Percentiles rank a stretch among this genome's conserved stretches.
Evolutionary conservation across 192 early-diverging fungal species (phyloP).

Genomic region (Powellomyces hirtus): DNA sequence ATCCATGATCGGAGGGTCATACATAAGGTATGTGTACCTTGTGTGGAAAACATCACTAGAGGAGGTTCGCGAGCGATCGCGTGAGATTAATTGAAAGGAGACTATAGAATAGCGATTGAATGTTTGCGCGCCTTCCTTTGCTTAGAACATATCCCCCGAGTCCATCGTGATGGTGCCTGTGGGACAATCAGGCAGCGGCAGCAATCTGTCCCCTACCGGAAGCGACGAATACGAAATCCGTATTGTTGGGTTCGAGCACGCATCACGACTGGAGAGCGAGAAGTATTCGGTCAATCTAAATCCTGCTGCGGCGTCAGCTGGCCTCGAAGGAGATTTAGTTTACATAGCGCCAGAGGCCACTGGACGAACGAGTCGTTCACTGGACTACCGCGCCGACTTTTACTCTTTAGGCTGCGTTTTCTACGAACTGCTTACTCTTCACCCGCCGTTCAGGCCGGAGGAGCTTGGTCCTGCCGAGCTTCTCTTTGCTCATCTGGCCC

Average conservation of each 20-base stretch:
- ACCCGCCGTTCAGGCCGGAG: slow-evolving; percentile 16
- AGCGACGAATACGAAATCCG: slow-evolving; percentile 3
- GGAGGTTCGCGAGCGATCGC: no score
- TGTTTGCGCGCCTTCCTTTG: no score
- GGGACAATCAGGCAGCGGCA: no score
- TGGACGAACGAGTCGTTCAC: slow-evolving; percentile 23
- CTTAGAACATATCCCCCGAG: not conserved
- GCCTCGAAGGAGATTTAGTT: slow-evolving; percentile 9
- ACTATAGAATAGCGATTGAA: no score
- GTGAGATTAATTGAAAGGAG: no score
- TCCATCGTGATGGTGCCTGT: not conserved
- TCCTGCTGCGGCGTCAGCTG: not conserved
- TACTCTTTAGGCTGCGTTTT: slow-evolving; percentile 32
- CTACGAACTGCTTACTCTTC: slow-evolving; percentile 31
- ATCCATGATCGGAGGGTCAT: slow-evolving; percentile 7
- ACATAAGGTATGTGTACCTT: slow-evolving; percentile 2
- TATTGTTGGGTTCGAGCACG: slow-evolving; percentile 3
- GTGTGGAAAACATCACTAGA: no score
- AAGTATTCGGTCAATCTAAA: not conserved
- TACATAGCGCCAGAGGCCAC: slow-evolving; percentile 22
- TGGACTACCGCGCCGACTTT: slow-evolving; percentile 38
- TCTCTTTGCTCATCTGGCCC: slow-evolving; percentile 24
- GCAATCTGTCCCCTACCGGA: not conserved
- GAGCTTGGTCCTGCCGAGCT: slow-evolving; percentile 26
- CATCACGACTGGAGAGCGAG: slow-evolving; percentile 13